Base-by-base conservation (phyloP, 164 flowering plant species). In the Liriodendron chinense region DNA sequence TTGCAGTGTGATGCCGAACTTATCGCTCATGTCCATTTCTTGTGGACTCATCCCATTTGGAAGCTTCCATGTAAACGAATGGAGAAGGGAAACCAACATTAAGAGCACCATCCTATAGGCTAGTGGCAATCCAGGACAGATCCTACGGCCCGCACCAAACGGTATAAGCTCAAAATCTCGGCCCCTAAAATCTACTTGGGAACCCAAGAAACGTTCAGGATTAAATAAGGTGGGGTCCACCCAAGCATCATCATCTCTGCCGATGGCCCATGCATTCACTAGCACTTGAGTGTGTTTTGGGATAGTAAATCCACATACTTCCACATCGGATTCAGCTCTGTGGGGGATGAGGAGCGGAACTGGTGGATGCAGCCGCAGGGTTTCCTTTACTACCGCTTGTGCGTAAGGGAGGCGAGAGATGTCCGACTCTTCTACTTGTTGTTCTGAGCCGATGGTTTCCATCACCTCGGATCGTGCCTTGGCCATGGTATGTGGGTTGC, bases 121-220 rank as follows among this genome's bases (percentile, higher is more conserved):
- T 1, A 80, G 68, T 8, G 71, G 68, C 61, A 72, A 14, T 5
- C 82, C 79, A 3, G 74, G 79, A 53, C 82, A 80, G 3, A 72
- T 73, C 61, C 82, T 53, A 6, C 79, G 68, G 1, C 82, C 77
- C 0, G 81, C 64, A 0, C 81, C 78, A 26, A 75, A 79, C 9
- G 81, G 78, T 20, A 72, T 56, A 2, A 67, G 50, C 69, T 62
- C 63, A 9, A 69, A 73, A 47, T 48, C 28, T 23, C 7, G 50
- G 3, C 75, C 68, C 13, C 2, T 13, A 23, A 21, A 63, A 23
- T 65, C 68, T 7, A 65, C 69, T 13, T 73, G 50, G 68, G 43
- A 26, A 0, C 23, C 80, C 20, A 85, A 61, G 70, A 85, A 83
- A 68, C 87, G 81, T 65, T 85, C 87, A 0, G 86, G 87, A 78